A percentile compares a stretch with the other conserved stretches of the same genome.
Conservation (phyloP, 2,329 filamentous ascomycete genomes). For the Dothistroma pini region DNA sequence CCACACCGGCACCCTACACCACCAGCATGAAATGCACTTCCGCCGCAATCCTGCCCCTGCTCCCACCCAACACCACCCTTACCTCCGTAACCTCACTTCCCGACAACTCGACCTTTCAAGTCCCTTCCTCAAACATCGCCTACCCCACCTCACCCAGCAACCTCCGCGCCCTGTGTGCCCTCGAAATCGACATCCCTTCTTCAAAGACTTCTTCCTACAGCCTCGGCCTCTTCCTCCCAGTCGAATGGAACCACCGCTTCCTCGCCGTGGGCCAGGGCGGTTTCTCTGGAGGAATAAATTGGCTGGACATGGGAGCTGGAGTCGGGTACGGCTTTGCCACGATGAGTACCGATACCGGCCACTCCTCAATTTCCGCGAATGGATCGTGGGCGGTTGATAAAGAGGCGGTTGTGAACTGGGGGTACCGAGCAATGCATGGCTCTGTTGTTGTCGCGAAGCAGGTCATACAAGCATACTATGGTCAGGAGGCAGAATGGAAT, state of each 20-base stretch:
- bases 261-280: slow-evolving; percentile 46
- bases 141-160: slow-evolving; percentile 40
- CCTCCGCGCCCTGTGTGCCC: slow-evolving; percentile 31
- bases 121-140: slow-evolving; percentile 37
- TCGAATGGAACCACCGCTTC: slow-evolving; percentile 34
- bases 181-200: slow-evolving; percentile 32
- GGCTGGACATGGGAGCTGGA: slow-evolving; percentile 46
- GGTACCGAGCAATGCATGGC: slow-evolving; percentile 46
- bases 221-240: slow-evolving; percentile 34
- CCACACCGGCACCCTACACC: not conserved
- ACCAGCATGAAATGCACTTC: not conserved
- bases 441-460: slow-evolving; percentile 48
- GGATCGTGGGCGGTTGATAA: slow-evolving; percentile 38
- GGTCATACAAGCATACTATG: slow-evolving; percentile 50
- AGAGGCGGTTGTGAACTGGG: slow-evolving; percentile 39
- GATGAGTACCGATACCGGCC: slow-evolving; percentile 46
- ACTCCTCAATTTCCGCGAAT: slow-evolving; percentile 37
- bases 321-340: slow-evolving; percentile 42
- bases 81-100: slow-evolving; percentile 35
- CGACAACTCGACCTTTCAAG: slow-evolving; percentile 39
- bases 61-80: slow-evolving; percentile 37
- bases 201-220: slow-evolving; percentile 29
- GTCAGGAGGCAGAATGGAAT: slow-evolving; percentile 40
- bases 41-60: slow-evolving; percentile 31
- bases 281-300: slow-evolving; percentile 48